These are phyloP conservation scores for Chrysoporthe austroafricana DNA, from an alignment of 2,329 filamentous ascomycete species.

Conservation along the genomic window DNA sequence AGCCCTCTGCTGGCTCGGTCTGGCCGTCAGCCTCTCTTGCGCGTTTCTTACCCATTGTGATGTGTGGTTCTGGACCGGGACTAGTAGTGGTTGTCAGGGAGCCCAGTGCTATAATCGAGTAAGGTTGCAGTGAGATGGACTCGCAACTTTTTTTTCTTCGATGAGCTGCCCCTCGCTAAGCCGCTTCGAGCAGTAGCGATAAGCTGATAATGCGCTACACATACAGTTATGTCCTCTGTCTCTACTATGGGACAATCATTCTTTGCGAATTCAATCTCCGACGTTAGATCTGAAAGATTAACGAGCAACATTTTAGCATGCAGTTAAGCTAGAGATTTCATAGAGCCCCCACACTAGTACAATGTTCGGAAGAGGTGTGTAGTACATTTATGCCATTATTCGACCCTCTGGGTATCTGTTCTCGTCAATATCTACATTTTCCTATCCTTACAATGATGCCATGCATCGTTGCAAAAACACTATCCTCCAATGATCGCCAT, in stretches of 20 bases:
- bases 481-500: neutral
- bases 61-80: neutral
- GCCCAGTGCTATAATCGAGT: neutral
- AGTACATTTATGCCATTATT: neutral
- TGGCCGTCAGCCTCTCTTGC: conserved; percentile 41
- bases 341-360: neutral
- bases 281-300: neutral
- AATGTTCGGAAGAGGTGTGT: neutral
- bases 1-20: conserved; percentile 32
- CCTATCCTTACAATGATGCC: conserved; percentile 15
- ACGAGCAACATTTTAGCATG: neutral
- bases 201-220: conserved; percentile 24
- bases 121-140: neutral
- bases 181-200: conserved; percentile 16
- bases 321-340: neutral
- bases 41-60: conserved; percentile 42
- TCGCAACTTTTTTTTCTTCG: conserved; percentile 25
- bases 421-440: conserved; percentile 21
- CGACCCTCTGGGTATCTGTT: conserved; percentile 22
- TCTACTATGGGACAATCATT: neutral
- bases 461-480: neutral
- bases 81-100: neutral
- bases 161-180: conserved; percentile 24
- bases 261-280: neutral
- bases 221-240: neutral